These are phyloP conservation scores for Hypomontagnella monticulosa DNA, from an alignment of 495 filamentous ascomycete genomes.

Conservation along the genomic window DNA sequence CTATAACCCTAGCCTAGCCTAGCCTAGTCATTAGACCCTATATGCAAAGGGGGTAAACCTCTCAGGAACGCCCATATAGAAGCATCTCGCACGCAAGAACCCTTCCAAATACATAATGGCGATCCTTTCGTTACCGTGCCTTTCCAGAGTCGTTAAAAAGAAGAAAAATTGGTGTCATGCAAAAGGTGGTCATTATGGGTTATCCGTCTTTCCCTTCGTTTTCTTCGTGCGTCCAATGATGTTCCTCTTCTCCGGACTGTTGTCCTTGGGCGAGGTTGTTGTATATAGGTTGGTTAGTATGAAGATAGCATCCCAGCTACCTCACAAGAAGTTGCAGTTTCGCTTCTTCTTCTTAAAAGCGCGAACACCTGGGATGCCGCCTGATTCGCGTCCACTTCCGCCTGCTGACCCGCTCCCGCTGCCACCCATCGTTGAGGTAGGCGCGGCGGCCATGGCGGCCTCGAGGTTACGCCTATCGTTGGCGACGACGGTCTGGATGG, in stretches of 20 bases:
- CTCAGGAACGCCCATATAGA: slow-evolving; percentile 26
- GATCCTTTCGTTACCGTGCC: background rate
- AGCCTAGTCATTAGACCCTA: slow-evolving; percentile 34
- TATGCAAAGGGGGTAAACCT: slow-evolving; percentile 26
- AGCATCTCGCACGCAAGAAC: slow-evolving; percentile 29
- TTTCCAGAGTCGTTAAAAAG: slow-evolving; percentile 22
- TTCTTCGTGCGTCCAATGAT: slow-evolving; percentile 39
- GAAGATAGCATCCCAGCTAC: slow-evolving; percentile 9
- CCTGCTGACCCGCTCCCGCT: slow-evolving; percentile 15
- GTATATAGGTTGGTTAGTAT: background rate
- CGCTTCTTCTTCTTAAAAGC: slow-evolving; percentile 69
- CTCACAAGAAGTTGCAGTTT: slow-evolving; percentile 75
- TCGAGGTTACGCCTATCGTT: slow-evolving; percentile 66
- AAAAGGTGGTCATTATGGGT: slow-evolving; percentile 38
- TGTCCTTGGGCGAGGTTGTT: background rate
- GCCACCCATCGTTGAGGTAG: slow-evolving; percentile 34
- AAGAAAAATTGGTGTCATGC: slow-evolving; percentile 41
- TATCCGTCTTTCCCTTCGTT: slow-evolving; percentile 10
- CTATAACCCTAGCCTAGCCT: slow-evolving; percentile 13
- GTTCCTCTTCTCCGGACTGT: background rate
- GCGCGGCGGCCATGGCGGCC: slow-evolving; percentile 46
- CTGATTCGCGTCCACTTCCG: slow-evolving; percentile 33
- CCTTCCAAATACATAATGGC: background rate
- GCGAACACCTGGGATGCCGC: slow-evolving; percentile 47
- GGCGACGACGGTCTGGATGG: slow-evolving; percentile 85